Evolutionary conservation across 1,284 basidiomycete genomes (phyloP).

Genomic region (Ceratobasidium sp.): DNA sequence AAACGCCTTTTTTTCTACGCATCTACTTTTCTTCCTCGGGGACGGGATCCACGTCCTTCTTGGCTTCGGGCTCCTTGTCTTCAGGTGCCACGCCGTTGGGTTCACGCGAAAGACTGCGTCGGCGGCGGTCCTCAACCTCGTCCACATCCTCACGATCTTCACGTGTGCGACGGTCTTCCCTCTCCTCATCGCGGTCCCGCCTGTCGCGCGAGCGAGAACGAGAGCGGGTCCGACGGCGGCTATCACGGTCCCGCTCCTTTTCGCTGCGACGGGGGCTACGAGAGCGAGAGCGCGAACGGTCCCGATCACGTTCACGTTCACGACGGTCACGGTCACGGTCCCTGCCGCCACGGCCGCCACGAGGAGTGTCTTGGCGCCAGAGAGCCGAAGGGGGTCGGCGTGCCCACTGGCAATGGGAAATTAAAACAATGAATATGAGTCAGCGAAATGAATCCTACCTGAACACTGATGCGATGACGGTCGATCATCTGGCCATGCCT

Average conservation of each 20-base stretch:
- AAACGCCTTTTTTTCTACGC: constrained; percentile 17
- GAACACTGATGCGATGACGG: constrained; percentile 80
- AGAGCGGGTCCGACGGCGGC: constrained; percentile 39
- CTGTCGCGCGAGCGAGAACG: constrained; percentile 43
- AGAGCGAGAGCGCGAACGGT: constrained; percentile 49
- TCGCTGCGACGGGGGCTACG: constrained; percentile 54
- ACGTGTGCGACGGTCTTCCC: constrained; percentile 48
- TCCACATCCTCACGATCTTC: constrained; percentile 42
- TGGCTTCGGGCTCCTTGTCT: constrained; percentile 55
- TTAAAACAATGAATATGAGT: constrained; percentile 18
- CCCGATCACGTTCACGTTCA: constrained; percentile 53
- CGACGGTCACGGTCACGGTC: constrained; percentile 53
- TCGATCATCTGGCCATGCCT: constrained; percentile 88
- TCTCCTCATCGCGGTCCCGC: constrained; percentile 50
- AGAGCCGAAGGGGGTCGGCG: constrained; percentile 87
- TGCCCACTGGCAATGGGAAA: constrained; percentile 68
- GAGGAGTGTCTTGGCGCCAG: constrained; percentile 75
- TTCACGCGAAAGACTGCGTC: constrained; percentile 22
- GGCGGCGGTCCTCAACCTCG: constrained; percentile 45
- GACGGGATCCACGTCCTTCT: constrained; percentile 59
- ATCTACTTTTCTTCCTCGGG: constrained; percentile 54
- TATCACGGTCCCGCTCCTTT: constrained; percentile 46
- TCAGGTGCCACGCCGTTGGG: constrained; percentile 52
- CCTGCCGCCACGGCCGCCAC: constrained; percentile 41
- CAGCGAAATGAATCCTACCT: constrained; percentile 55